Conservation (phyloP, 2,329 filamentous ascomycete genomes). For the Xylariaceae sp. region DNA sequence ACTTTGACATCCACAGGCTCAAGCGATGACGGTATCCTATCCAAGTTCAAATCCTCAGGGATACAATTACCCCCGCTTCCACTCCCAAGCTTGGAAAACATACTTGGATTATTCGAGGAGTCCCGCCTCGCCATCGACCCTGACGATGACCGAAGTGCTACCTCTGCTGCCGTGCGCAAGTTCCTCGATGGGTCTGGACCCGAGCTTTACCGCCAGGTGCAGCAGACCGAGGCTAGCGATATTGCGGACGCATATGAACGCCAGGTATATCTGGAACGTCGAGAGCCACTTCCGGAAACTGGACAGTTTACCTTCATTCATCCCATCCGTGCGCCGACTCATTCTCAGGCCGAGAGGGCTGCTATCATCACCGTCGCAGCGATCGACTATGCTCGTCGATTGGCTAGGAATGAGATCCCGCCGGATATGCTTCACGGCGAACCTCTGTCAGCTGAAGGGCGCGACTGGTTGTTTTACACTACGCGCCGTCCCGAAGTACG, state of each 20-base stretch:
- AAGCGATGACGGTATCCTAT: background rate
- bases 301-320: constrained; percentile 10
- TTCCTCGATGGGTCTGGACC: constrained; percentile 6
- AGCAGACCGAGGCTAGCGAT: background rate
- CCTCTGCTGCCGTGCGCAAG: background rate
- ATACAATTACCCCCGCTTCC: background rate
- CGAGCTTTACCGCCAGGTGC: constrained; percentile 4
- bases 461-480: constrained; percentile 15
- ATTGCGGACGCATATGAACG: constrained; percentile 13
- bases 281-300: constrained; percentile 13
- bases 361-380: constrained; percentile 14
- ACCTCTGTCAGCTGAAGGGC: constrained; percentile 1
- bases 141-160: constrained; percentile 1
- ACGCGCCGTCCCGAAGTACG: constrained; percentile 6
- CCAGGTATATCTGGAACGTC: constrained; percentile 13
- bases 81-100: constrained; percentile 2
- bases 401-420: constrained; percentile 3
- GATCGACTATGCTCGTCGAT: constrained; percentile 8
- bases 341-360: constrained; percentile 13
- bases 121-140: constrained; percentile 12
- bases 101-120: constrained; percentile 10
- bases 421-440: constrained; percentile 6
- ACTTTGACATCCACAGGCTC: background rate
- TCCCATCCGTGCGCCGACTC: constrained; percentile 10
- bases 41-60: too few species aligned